Evolutionary conservation across 208 protist genomes (phyloP).

Genomic region (Herpetomonas muscarum): DNA sequence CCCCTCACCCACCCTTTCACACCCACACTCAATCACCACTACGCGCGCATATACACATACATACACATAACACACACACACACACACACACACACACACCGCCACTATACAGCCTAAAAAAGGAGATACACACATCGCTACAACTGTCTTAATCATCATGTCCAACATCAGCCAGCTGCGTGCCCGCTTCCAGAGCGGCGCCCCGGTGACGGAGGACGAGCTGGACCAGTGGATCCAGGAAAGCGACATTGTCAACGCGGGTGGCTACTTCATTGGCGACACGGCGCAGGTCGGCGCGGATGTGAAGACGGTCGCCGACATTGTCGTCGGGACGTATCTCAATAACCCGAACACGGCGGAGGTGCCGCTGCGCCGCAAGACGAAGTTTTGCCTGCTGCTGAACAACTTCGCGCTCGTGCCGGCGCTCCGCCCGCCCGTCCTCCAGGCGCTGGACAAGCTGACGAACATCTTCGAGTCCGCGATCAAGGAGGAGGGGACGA

Average conservation of each 20-base stretch:
- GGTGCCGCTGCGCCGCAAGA: slow-evolving; percentile 80
- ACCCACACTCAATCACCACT: background rate
- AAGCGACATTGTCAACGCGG: slow-evolving; percentile 54
- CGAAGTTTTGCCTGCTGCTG: slow-evolving; percentile 80
- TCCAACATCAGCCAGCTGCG: slow-evolving; percentile 28
- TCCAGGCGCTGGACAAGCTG: slow-evolving; percentile 71
- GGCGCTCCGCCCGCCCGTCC: slow-evolving; percentile 59
- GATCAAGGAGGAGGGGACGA: slow-evolving; percentile 75
- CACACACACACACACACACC: slow-evolving; percentile 5
- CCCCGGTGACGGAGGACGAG: slow-evolving; percentile 35
- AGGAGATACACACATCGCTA: background rate
- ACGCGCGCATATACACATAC: no score
- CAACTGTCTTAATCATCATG: slow-evolving; percentile 6
- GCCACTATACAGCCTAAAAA: slow-evolving; percentile 3
- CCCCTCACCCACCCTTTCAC: background rate
- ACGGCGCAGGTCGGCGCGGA: slow-evolving; percentile 25
- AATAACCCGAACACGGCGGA: slow-evolving; percentile 66
- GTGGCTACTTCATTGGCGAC: slow-evolving; percentile 44
- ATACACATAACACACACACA: no score
- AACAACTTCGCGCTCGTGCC: slow-evolving; percentile 87
- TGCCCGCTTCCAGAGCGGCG: slow-evolving; percentile 37
- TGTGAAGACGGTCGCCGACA: slow-evolving; percentile 26
- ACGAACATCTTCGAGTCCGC: slow-evolving; percentile 82
- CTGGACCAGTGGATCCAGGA: slow-evolving; percentile 63
- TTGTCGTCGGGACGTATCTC: slow-evolving; percentile 69